Conservation (phyloP, 2,329 filamentous ascomycete species). For the Dichotomopilus funicola region DNA sequence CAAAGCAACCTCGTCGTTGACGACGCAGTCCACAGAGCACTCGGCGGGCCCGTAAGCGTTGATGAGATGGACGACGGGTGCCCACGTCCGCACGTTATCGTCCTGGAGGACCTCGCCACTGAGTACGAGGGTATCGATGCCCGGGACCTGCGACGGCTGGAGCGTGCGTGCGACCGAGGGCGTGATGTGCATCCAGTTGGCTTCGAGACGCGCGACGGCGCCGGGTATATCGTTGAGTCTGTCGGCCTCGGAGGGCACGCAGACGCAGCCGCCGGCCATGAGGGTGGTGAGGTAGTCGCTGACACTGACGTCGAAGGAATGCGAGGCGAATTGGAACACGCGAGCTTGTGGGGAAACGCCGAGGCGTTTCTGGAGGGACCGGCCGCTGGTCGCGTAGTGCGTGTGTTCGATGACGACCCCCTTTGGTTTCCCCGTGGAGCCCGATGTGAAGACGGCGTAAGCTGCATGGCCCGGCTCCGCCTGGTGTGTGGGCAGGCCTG, state of each 20-base stretch:
- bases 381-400: neutral
- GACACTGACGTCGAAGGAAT: constrained; percentile 2
- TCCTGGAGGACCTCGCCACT: constrained; percentile 20
- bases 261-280: constrained; percentile 7
- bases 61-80: constrained; percentile 9
- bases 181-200: constrained; percentile 5
- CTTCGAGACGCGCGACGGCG: neutral
- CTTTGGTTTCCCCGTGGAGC: neutral
- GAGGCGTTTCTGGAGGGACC: neutral
- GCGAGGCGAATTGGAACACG: neutral
- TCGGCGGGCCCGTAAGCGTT: constrained; percentile 21
- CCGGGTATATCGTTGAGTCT: constrained; percentile 3
- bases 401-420: neutral
- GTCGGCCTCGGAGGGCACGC: constrained; percentile 1
- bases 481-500: neutral
- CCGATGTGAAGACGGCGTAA: neutral
- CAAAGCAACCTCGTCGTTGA: neutral
- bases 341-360: neutral
- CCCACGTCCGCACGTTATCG: constrained; percentile 13
- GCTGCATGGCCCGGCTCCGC: neutral
- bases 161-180: constrained; percentile 13
- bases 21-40: constrained; percentile 8
- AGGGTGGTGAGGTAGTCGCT: constrained; percentile 5
- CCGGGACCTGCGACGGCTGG: constrained; percentile 16
- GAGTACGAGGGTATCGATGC: constrained; percentile 12